Conservation (phyloP, 1,284 basidiomycete genomes). For the Ganoderma resinaceum region DNA sequence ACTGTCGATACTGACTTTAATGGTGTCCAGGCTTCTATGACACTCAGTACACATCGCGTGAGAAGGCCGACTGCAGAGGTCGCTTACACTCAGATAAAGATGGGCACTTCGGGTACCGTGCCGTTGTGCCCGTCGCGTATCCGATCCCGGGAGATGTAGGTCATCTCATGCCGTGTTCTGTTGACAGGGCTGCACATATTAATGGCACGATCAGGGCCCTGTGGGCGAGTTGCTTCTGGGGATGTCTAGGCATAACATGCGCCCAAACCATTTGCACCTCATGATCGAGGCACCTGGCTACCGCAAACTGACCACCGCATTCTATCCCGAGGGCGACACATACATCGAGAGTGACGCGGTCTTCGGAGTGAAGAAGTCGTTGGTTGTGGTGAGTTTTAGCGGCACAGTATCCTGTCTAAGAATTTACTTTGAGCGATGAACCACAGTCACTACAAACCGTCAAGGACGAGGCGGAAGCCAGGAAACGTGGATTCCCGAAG, state of each 20-base stretch:
- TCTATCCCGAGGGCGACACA: slow-evolving; percentile 77
- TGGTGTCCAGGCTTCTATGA: slow-evolving; percentile 57
- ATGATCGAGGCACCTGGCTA: slow-evolving; percentile 75
- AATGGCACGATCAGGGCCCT: slow-evolving; percentile 58
- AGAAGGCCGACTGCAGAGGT: slow-evolving; percentile 80
- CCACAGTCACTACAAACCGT: slow-evolving; percentile 56
- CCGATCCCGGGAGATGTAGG: slow-evolving; percentile 80
- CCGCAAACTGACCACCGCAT: slow-evolving; percentile 74
- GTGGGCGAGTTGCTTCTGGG: slow-evolving; percentile 68
- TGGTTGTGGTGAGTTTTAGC: slow-evolving; percentile 56
- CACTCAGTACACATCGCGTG: slow-evolving; percentile 67
- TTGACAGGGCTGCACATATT: slow-evolving; percentile 13
- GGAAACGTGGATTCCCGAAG: slow-evolving; percentile 67
- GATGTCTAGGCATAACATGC: slow-evolving; percentile 76
- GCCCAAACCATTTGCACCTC: slow-evolving; percentile 84
- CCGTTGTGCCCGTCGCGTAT: slow-evolving; percentile 81
- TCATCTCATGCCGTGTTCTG: slow-evolving; percentile 10
- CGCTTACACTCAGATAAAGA: slow-evolving; percentile 67
- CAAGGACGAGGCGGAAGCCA: slow-evolving; percentile 58
- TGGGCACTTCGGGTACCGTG: slow-evolving; percentile 77
- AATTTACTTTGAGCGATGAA: slow-evolving; percentile 4
- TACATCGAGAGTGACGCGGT: slow-evolving; percentile 76
- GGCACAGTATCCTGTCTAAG: slow-evolving; percentile 13
- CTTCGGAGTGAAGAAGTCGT: slow-evolving; percentile 79
- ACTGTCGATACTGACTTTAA: background rate